Base-by-base conservation (phyloP, 768 basidiomycete genomes). In the Serpula lacrymans region DNA sequence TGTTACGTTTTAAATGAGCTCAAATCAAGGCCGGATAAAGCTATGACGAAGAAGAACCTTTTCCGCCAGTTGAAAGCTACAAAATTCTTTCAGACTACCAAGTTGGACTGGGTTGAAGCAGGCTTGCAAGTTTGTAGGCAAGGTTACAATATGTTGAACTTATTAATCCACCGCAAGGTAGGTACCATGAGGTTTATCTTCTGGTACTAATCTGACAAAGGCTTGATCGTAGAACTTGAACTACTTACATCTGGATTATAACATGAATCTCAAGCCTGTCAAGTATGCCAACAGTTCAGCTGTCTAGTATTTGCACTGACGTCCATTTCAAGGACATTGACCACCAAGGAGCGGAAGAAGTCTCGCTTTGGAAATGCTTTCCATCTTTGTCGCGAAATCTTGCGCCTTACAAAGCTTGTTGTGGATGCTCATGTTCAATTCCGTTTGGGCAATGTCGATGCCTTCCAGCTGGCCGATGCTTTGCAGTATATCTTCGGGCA, bases 361-460 rank as follows among this genome's bases (percentile, higher is more conserved):
- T 98, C 96, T 24, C 89, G 96, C 50, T 99, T 99, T 65, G 96
- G 96, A 74, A 99, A 99, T 62, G 96, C 96, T 6, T 97, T 96
- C 80, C 92, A 95, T 62, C 58, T 99, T 47, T 97, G 94, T 57
- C 90, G 96, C 62, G 96, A 99, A 67, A 99, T 99, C 46, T 70
- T 99, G 22, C 90, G 96, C 37, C 77, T 99, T 39, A 98, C 96
- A 5, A 99, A 99, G 67, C 86, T 98, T 24, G 91, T 99, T 39
- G 96, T 99, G 51, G 96, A 98, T 63, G 92, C 96, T 3, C 92
- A 99, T 65, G 96, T 98, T 17, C 96, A 99, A 60, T 98, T 90
- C 71, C 90, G 96, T 39, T 79, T 99, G 26, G 96, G 96, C 34
- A 98, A 98, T 50, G 91, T 98, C 22, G 96, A 99, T 54, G 96